Evolutionary conservation across 2,329 filamentous ascomycete species (phyloP).

Genomic region (Fusarium concolor): DNA sequence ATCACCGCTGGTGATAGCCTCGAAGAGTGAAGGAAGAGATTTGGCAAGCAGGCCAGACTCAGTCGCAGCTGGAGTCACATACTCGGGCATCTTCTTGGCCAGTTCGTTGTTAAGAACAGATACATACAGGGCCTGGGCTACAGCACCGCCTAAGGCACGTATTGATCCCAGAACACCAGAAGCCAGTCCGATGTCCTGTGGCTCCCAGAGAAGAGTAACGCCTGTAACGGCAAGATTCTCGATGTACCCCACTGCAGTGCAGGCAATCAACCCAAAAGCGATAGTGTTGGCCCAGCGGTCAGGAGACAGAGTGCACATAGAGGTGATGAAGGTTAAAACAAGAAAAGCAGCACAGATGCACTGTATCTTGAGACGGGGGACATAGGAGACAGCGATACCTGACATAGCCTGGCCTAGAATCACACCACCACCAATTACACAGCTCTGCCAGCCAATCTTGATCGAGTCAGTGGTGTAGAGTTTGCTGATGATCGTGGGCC

Average conservation of each 20-base stretch:
- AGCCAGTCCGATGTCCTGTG: constrained; percentile 60
- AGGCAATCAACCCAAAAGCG: constrained; percentile 50
- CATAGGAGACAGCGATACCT: constrained; percentile 52
- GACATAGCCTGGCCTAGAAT: constrained; percentile 55
- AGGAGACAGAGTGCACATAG: constrained; percentile 46
- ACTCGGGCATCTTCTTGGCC: constrained; percentile 48
- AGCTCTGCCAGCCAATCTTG: constrained; percentile 56
- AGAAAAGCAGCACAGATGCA: constrained; percentile 47
- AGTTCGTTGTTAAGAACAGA: constrained; percentile 54
- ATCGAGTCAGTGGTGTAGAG: constrained; percentile 55
- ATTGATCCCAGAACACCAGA: constrained; percentile 59
- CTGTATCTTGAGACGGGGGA: constrained; percentile 53
- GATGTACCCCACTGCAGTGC: constrained; percentile 52
- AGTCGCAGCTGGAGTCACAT: constrained; percentile 51
- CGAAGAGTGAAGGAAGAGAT: constrained; percentile 50
- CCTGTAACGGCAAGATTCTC: constrained; percentile 57
- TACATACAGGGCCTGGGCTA: constrained; percentile 53
- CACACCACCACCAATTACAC: constrained; percentile 56
- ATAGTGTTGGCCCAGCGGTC: constrained; percentile 48
- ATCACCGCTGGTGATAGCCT: constrained; percentile 49
- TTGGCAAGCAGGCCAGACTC: constrained; percentile 52
- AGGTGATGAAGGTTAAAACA: constrained; percentile 51
- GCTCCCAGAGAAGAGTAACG: constrained; percentile 58
- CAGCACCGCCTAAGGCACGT: constrained; percentile 55
- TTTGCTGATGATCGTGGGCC: constrained; percentile 56